Base-by-base conservation (phyloP, 257 asterid species). In the Plantago ovata region DNA sequence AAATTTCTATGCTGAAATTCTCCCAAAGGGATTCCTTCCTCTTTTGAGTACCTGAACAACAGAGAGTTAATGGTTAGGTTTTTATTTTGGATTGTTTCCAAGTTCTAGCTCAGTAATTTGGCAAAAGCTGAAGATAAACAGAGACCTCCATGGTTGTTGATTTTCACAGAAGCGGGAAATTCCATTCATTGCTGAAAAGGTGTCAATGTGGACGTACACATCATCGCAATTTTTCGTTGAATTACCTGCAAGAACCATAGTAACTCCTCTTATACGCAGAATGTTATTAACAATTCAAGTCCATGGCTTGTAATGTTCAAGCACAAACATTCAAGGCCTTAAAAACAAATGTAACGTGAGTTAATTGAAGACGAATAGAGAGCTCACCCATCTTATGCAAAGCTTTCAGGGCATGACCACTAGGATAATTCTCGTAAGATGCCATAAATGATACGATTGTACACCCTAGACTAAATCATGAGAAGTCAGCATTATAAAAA, bases 161-260 rank as follows among this genome's bases (percentile, higher is more conserved):
- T 72, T 72, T 77, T 92, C 98, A 61, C 91, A 82, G 74, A 92
- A 92, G 56, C 98, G 94, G 16, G 98, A 88, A 63, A 92, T 78
- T 47, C 98, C 98, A 71, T 82, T 92, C 86, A 88, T 88, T 46
- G 96, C 95, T 46, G 96, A 81, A 60, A 77, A 85, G 46, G 95
- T 80, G 82, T 92, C 98, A 55, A 92, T 73, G 53, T 92, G 98
- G 74, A 92, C 96, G 77, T 79, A 69, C 38, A 76, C 66, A 74
- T 84, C 94, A 69, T 71, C 67, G 38, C 85, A 72, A 55, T 72
- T 69, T 67, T 77, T 76, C 48, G 77, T 55, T 41, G 63, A 39
- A 56, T 75, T 67, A 49, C 84, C 98, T 92, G 81, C 54, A 55
- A 69, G 58, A 55, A 49, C 68, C 69, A 55, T 44, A 60, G 28